Evolutionary conservation across 805 yeast species (phyloP).

Genomic region (Schizosaccharomyces lindneri): DNA sequence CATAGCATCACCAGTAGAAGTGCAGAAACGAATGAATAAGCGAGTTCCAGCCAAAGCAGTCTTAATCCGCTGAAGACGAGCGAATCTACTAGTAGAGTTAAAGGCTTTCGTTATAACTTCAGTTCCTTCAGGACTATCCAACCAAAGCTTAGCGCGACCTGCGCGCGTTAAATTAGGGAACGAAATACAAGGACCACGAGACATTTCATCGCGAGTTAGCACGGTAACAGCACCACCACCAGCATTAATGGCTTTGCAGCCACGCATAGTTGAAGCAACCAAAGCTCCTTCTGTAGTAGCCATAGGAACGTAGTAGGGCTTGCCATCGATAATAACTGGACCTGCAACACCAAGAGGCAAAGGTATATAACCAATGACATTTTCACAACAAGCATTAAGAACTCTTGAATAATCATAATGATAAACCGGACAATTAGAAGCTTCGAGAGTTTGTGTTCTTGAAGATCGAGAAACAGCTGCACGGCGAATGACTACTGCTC

Average conservation of each 20-base stretch:
- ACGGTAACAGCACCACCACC: slow-evolving; percentile 94
- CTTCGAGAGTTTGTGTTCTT: slow-evolving; percentile 52
- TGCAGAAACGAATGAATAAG: slow-evolving; percentile 72
- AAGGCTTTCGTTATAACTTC: slow-evolving; percentile 60
- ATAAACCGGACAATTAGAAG: slow-evolving; percentile 49
- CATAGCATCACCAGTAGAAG: slow-evolving; percentile 99
- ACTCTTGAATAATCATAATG: slow-evolving; percentile 85
- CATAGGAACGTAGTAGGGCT: slow-evolving; percentile 81
- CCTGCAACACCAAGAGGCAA: slow-evolving; percentile 96
- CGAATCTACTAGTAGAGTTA: slow-evolving; percentile 91
- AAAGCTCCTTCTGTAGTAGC: slow-evolving; percentile 98
- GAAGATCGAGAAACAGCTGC: slow-evolving; percentile 69
- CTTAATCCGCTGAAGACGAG: slow-evolving; percentile 70
- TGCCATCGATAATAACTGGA: slow-evolving; percentile 75
- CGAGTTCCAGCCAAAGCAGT: slow-evolving; percentile 87
- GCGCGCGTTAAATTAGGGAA: slow-evolving; percentile 67
- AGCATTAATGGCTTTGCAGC: slow-evolving; percentile 89
- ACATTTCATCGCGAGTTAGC: slow-evolving; percentile 90
- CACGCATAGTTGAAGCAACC: slow-evolving; percentile 96
- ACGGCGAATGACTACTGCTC: slow-evolving; percentile 89
- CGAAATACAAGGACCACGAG: slow-evolving; percentile 93
- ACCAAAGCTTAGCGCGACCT: slow-evolving; percentile 85
- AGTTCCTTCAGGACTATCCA: slow-evolving; percentile 89
- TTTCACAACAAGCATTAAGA: slow-evolving; percentile 96
- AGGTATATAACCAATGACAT: slow-evolving; percentile 91